These are phyloP conservation scores for Teunomyces tritomae DNA, from an alignment of 805 yeast species.

Conservation along the genomic window DNA sequence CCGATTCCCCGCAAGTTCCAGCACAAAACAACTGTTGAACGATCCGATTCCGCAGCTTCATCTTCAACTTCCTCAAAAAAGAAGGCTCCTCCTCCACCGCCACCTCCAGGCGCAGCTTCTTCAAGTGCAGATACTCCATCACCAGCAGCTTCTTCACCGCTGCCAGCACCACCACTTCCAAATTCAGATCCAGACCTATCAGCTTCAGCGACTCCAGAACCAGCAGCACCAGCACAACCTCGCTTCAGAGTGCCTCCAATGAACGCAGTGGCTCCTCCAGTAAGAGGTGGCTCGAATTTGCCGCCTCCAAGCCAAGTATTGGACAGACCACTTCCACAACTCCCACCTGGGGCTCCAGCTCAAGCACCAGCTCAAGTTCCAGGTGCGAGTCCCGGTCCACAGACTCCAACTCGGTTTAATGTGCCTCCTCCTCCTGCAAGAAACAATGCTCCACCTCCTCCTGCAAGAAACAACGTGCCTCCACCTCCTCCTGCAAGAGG, in stretches of 20 bases:
- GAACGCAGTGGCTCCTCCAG: slow-evolving; percentile 29
- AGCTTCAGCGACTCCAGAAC: slow-evolving; percentile 8
- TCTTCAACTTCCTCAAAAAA: slow-evolving; percentile 28
- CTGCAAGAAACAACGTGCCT: slow-evolving; percentile 5
- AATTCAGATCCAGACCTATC: slow-evolving; percentile 7
- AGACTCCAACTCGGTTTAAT: slow-evolving; percentile 5
- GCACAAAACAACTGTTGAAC: slow-evolving; percentile 10
- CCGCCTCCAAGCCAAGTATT: slow-evolving; percentile 19
- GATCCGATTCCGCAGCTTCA: no score
- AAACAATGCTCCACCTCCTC: slow-evolving; percentile 8
- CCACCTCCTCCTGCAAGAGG: slow-evolving; percentile 20
- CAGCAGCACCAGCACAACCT: slow-evolving; percentile 15
- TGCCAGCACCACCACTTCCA: slow-evolving; percentile 12
- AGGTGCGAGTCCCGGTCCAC: slow-evolving; percentile 12
- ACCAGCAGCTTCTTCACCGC: slow-evolving; percentile 5
- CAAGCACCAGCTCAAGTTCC: slow-evolving; percentile 1
- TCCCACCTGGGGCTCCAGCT: slow-evolving; percentile 6
- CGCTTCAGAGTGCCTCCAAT: slow-evolving; percentile 38
- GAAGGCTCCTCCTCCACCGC: slow-evolving; percentile 43
- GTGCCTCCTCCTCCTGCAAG: slow-evolving; percentile 13
- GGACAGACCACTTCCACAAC: slow-evolving; percentile 16
- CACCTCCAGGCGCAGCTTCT: slow-evolving; percentile 21
- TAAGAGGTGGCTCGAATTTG: slow-evolving; percentile 17
- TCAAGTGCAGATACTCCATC: slow-evolving; percentile 6
- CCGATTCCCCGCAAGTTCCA: slow-evolving; percentile 70